phyloP scores from a whole-genome alignment of 2,329 filamentous ascomycete species.

The Aspergillus sp. region DNA sequence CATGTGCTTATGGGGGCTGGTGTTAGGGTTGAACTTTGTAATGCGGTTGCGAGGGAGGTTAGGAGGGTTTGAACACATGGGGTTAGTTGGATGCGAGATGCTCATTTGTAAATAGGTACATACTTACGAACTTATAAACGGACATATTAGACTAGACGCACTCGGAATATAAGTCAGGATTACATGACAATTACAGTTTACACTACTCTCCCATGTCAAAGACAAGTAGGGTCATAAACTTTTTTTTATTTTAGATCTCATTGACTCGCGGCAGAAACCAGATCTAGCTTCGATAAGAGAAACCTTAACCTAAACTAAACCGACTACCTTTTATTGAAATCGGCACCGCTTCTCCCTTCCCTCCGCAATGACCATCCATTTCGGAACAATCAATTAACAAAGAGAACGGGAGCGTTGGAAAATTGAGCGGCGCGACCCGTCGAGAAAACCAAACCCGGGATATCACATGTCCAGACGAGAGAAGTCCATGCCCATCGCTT shows the following conservation, averaged over 20 bases:
- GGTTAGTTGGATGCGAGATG: no score
- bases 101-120: background rate
- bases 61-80: background rate
- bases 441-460: background rate
- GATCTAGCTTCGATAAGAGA: background rate
- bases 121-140: background rate
- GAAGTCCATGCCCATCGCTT: slow-evolving; percentile 41
- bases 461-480: background rate
- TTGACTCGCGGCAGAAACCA: slow-evolving; percentile 2
- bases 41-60: slow-evolving; percentile 61
- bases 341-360: background rate
- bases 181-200: no score
- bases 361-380: background rate
- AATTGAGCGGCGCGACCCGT: background rate
- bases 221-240: background rate
- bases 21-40: slow-evolving; percentile 78
- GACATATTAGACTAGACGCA: background rate
- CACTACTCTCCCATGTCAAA: no score
- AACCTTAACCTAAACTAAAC: background rate
- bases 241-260: slow-evolving; percentile 8
- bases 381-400: background rate
- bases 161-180: no score
- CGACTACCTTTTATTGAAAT: background rate
- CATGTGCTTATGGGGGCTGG: slow-evolving; percentile 86
- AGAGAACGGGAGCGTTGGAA: background rate